Conservation (phyloP, 2,329 filamentous ascomycete species). For the Rachicladosporium sp. region DNA sequence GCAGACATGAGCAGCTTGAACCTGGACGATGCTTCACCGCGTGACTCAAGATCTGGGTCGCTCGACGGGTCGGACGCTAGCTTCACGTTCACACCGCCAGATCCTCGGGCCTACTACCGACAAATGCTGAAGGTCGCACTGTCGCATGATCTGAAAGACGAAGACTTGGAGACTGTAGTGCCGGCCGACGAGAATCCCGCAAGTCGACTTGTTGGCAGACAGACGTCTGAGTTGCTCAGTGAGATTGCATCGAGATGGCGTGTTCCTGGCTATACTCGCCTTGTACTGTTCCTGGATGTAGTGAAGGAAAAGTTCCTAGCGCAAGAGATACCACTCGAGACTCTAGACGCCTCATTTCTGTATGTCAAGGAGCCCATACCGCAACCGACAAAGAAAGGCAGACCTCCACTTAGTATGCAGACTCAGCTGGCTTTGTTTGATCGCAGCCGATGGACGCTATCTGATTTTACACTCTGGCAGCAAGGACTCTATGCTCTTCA, state of each 20-base stretch:
- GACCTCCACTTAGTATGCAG: slow-evolving; percentile 33
- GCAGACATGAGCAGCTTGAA: slow-evolving; percentile 56
- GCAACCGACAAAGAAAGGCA: slow-evolving; percentile 38
- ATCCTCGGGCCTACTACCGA: slow-evolving; percentile 72
- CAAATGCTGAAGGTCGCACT: slow-evolving; percentile 69
- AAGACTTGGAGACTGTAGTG: slow-evolving; percentile 38
- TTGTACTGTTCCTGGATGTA: slow-evolving; percentile 74
- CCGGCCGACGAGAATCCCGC: slow-evolving; percentile 36
- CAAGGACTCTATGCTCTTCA: slow-evolving; percentile 63
- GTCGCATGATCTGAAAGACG: slow-evolving; percentile 45
- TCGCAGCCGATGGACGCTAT: slow-evolving; percentile 37
- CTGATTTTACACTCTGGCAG: slow-evolving; percentile 50
- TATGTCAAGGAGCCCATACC: slow-evolving; percentile 59
- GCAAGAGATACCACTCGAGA: slow-evolving; percentile 67
- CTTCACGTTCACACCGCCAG: slow-evolving; percentile 82
- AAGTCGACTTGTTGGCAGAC: slow-evolving; percentile 53
- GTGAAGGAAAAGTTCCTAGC: slow-evolving; percentile 74
- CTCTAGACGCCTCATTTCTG: slow-evolving; percentile 71
- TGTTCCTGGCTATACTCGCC: slow-evolving; percentile 67
- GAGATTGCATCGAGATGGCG: slow-evolving; percentile 84
- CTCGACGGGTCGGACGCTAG: slow-evolving; percentile 24
- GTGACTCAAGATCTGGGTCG: slow-evolving; percentile 23
- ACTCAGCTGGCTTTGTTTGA: slow-evolving; percentile 34
- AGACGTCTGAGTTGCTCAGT: slow-evolving; percentile 69
- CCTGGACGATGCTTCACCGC: slow-evolving; percentile 36